Evolutionary conservation across 768 basidiomycete genomes (phyloP).

Genomic region (Infundibulicybe gibba): DNA sequence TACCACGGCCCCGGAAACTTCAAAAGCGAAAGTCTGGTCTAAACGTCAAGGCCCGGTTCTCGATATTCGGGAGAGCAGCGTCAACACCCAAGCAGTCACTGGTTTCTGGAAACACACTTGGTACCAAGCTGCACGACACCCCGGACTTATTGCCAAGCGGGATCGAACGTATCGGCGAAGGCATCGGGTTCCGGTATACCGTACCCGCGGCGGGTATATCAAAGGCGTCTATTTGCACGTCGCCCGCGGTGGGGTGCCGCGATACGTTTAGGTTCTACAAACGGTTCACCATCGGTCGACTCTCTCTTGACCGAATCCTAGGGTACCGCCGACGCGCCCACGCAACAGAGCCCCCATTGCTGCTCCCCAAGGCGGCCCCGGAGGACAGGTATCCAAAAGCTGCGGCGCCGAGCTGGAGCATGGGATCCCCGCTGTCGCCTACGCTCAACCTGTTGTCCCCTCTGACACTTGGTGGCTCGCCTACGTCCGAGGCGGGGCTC

Average conservation of each 20-base stretch:
- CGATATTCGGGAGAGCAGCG: conserved; percentile 27
- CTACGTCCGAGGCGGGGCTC: conserved; percentile 3
- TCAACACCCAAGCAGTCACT: conserved; percentile 33
- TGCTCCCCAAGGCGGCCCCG: conserved; percentile 2
- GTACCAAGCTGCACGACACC: conserved; percentile 18
- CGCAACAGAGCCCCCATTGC: conserved; percentile 8
- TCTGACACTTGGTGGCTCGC: conserved; percentile 2
- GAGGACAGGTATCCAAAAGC: conserved; percentile 1
- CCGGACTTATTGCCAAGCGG: conserved; percentile 36
- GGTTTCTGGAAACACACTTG: conserved; percentile 26
- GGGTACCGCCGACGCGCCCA: conserved; percentile 7
- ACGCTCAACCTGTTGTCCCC: background rate
- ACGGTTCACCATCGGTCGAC: background rate
- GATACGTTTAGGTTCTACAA: conserved; percentile 5
- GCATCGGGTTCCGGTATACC: conserved; percentile 49
- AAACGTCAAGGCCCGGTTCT: conserved; percentile 18
- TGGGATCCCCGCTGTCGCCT: conserved; percentile 6
- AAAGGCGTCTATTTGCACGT: conserved; percentile 15
- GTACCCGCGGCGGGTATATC: conserved; percentile 23
- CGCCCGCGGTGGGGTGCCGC: conserved; percentile 12
- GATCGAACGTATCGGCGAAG: conserved; percentile 43
- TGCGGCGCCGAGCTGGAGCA: conserved; percentile 12
- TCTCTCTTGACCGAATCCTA: conserved; percentile 8
- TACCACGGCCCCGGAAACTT: conserved; percentile 28
- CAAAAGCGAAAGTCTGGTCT: conserved; percentile 35